Conservation (phyloP, 1,284 basidiomycete genomes). For the Puccinia coronata region DNA sequence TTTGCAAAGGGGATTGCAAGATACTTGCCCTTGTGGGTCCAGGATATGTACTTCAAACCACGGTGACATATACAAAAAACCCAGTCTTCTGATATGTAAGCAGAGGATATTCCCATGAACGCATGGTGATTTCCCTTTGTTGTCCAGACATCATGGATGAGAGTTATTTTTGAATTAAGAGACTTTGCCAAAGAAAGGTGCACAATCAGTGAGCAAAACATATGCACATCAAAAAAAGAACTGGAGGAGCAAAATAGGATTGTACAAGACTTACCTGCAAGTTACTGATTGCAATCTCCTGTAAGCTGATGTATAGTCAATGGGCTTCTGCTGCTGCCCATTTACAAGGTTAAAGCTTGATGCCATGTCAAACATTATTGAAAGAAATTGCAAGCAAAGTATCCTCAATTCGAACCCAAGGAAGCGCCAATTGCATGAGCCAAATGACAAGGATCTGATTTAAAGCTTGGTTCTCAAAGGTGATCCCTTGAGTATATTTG, state of each 20-base stretch:
- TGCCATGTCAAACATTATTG: not conserved
- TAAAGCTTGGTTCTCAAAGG: not conserved
- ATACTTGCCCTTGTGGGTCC: conserved; percentile 7
- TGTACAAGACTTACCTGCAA: too few species aligned
- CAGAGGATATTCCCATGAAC: conserved; percentile 9
- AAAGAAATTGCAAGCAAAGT: not conserved
- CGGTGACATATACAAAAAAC: not conserved
- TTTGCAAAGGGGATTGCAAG: conserved; percentile 24
- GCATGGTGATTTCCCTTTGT: conserved; percentile 25
- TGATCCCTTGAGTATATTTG: not conserved
- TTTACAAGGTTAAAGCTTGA: not conserved
- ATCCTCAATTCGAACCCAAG: not conserved
- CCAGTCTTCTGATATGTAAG: conserved; percentile 16
- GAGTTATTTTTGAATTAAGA: not conserved
- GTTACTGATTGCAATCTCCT: not conserved
- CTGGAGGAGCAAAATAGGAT: not conserved
- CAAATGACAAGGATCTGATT: not conserved
- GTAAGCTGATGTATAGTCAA: not conserved
- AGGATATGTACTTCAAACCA: not conserved
- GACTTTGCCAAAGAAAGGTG: not conserved
- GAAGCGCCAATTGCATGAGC: not conserved
- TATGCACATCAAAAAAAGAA: not conserved
- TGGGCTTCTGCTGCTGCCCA: conserved; percentile 17
- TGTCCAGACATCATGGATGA: conserved; percentile 28
- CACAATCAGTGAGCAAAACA: too few species aligned